Percentiles rank a stretch among this genome's conserved stretches.
Conservation (phyloP, 768 basidiomycete species). For the Gloeostereum incarnatum region DNA sequence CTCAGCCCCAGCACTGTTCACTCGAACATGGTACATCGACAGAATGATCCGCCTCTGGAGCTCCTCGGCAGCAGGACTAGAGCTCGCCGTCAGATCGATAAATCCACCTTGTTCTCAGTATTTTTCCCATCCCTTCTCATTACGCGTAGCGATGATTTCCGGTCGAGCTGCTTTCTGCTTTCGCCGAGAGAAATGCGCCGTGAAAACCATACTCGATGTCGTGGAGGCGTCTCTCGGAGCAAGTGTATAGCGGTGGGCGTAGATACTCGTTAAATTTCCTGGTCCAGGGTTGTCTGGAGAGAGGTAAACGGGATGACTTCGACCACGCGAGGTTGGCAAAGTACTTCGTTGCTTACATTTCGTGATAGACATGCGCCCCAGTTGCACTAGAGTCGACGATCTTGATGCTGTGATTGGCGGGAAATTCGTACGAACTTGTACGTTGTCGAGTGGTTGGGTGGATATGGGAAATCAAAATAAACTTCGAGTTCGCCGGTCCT, state of each 20-base stretch:
- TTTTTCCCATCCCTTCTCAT: neutral
- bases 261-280: neutral
- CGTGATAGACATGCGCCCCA: neutral
- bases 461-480: neutral
- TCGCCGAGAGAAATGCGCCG: neutral
- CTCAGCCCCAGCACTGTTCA: neutral
- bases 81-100: neutral
- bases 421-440: constrained; percentile 1
- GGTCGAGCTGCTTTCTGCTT: neutral
- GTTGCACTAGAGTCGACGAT: neutral
- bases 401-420: neutral
- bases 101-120: neutral
- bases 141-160: neutral
- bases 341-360: neutral
- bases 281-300: neutral
- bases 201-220: neutral
- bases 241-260: neutral
- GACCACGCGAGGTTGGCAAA: neutral
- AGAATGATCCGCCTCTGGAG: constrained; percentile 1
- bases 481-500: neutral
- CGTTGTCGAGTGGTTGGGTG: neutral
- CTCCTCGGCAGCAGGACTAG: neutral
- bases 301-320: neutral
- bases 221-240: neutral
- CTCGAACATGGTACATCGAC: neutral